These are phyloP conservation scores for Onygenales sp. DNA, from an alignment of 2,329 filamentous ascomycete genomes.

Conservation along the genomic window DNA sequence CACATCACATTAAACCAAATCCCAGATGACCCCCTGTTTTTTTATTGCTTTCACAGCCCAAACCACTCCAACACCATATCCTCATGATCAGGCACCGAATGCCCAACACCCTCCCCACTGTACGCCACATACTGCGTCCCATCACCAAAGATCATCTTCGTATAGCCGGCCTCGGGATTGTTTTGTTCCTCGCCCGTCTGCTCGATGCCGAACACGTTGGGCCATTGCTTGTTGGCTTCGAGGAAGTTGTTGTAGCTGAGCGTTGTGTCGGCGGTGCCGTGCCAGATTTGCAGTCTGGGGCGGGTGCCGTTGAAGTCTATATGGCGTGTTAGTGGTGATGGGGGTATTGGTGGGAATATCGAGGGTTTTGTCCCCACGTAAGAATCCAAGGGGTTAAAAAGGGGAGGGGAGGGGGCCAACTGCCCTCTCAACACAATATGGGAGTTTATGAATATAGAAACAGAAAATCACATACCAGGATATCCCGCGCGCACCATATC, in stretches of 20 bases:
- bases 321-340: background rate
- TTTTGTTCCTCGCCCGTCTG: background rate
- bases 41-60: background rate
- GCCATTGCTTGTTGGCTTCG: constrained; percentile 20
- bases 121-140: background rate
- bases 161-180: background rate
- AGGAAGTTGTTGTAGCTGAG: constrained; percentile 18
- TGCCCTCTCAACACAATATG: too few relatives aligned
- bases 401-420: too few relatives aligned
- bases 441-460: too few relatives aligned
- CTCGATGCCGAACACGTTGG: constrained; percentile 6
- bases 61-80: background rate
- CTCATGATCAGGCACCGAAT: background rate
- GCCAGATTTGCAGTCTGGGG: constrained; percentile 27
- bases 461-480: constrained; percentile 11
- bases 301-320: constrained; percentile 23
- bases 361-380: too few relatives aligned
- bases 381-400: too few relatives aligned
- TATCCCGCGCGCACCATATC: constrained; percentile 24
- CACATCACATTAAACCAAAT: too few relatives aligned
- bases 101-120: background rate
- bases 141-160: constrained; percentile 1
- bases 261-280: constrained; percentile 25
- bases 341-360: too few relatives aligned
- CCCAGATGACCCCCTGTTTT: background rate